Percentiles rank a stretch among this genome's conserved stretches.
Evolutionary conservation across 441 rosid species (phyloP).

Genomic region (Metrosideros polymorpha): DNA sequence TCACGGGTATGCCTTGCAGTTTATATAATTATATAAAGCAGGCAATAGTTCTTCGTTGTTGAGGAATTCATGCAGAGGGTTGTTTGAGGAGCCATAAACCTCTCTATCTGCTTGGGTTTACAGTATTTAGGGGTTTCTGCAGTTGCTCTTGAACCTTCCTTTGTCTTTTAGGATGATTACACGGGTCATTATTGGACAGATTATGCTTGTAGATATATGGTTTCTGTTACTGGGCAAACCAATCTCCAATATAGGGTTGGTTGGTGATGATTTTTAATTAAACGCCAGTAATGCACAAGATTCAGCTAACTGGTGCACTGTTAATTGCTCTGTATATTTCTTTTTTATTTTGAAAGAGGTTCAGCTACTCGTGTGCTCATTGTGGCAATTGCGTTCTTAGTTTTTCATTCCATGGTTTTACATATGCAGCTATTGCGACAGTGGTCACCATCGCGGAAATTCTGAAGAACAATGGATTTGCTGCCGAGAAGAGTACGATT

Average conservation of each 20-base stretch:
- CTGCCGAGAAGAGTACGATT: constrained; percentile 63
- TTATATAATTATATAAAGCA: not conserved
- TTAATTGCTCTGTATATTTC: not conserved
- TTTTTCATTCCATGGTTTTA: not conserved
- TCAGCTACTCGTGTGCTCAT: not conserved
- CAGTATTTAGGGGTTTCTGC: not conserved
- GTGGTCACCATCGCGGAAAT: constrained; percentile 72
- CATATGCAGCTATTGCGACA: constrained; percentile 61
- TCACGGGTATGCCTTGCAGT: not conserved
- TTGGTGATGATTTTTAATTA: not conserved
- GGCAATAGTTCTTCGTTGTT: not conserved
- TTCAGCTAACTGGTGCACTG: not conserved
- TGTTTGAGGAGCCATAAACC: not conserved
- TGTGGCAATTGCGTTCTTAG: not conserved
- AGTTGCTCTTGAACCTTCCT: not conserved
- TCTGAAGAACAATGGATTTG: constrained; percentile 69
- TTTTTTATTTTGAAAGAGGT: not conserved
- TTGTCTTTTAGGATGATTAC: not conserved
- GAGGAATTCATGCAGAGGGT: not conserved
- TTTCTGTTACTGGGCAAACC: not conserved
- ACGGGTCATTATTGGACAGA: not conserved
- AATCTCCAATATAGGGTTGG: not conserved
- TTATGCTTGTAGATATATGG: not conserved
- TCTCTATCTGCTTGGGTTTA: not conserved
- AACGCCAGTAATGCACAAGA: not conserved